Evolutionary conservation across 345 rosid genomes (phyloP).

Genomic region (Citrus cavaleriei): DNA sequence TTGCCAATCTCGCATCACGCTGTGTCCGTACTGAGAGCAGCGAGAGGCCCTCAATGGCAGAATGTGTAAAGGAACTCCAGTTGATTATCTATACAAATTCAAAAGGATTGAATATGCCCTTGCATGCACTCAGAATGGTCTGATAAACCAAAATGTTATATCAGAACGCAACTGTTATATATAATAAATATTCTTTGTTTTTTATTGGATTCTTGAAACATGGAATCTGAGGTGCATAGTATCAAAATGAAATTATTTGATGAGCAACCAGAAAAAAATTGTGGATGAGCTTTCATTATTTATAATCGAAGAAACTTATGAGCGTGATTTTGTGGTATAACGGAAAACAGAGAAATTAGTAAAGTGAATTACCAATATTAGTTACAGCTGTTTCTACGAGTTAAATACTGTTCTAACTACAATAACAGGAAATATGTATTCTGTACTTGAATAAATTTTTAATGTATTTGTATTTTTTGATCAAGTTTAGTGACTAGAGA

Average conservation of each 20-base stretch:
- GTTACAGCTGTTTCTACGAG: background rate
- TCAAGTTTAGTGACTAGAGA: background rate
- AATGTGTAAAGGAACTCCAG: slow-evolving; percentile 82
- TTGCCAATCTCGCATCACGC: slow-evolving; percentile 90
- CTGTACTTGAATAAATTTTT: slow-evolving; percentile 6
- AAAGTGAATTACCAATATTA: background rate
- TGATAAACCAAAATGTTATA: slow-evolving; percentile 19
- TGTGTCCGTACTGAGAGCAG: slow-evolving; percentile 79
- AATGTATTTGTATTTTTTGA: background rate
- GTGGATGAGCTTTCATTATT: background rate
- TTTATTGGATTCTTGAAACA: slow-evolving; percentile 2
- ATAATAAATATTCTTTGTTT: slow-evolving; percentile 15
- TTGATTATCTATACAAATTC: slow-evolving; percentile 63
- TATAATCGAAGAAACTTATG: slow-evolving; percentile 3
- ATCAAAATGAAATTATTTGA: background rate
- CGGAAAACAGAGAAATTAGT: background rate
- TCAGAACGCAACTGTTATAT: slow-evolving; percentile 2
- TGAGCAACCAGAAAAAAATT: background rate
- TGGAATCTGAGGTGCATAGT: slow-evolving; percentile 6
- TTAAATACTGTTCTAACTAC: background rate
- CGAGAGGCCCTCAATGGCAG: slow-evolving; percentile 84
- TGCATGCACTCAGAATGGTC: slow-evolving; percentile 53
- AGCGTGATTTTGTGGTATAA: background rate
- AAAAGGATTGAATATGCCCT: slow-evolving; percentile 54
- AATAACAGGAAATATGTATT: background rate